A percentile compares a stretch with the other conserved stretches of the same genome.
Evolutionary conservation across 139 green algal species (phyloP).

Genomic region (Choricystis sp.): DNA sequence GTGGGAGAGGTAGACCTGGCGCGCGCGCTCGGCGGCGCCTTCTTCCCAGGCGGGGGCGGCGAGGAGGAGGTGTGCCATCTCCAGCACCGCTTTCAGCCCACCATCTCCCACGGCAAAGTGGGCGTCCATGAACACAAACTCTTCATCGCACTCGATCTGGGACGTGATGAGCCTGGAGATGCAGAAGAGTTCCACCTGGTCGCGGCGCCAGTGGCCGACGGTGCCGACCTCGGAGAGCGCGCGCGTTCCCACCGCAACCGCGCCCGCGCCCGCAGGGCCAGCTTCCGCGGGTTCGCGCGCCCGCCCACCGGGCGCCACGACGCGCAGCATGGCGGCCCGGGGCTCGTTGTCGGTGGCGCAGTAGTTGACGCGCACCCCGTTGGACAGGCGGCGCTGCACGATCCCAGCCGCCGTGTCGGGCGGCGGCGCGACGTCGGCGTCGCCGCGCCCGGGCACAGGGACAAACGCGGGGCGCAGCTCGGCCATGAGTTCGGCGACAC

Average conservation of each 20-base stretch:
- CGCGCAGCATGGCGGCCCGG: constrained; percentile 60
- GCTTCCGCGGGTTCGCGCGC: constrained; percentile 23
- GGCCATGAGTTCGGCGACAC: neutral
- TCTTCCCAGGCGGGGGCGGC: constrained; percentile 45
- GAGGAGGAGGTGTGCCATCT: constrained; percentile 42
- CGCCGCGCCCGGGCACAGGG: neutral
- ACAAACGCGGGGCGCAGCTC: neutral
- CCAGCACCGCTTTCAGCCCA: constrained; percentile 21
- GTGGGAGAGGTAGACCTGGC: constrained; percentile 61
- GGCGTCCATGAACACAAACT: constrained; percentile 90
- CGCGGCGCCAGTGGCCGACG: constrained; percentile 57
- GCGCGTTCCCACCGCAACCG: constrained; percentile 60
- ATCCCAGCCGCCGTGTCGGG: constrained; percentile 31
- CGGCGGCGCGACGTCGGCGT: neutral
- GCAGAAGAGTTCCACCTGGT: constrained; percentile 88
- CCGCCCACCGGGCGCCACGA: constrained; percentile 67
- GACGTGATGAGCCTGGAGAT: constrained; percentile 88
- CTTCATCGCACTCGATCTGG: constrained; percentile 83
- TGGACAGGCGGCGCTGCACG: constrained; percentile 69
- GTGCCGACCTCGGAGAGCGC: constrained; percentile 67
- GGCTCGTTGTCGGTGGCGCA: constrained; percentile 76
- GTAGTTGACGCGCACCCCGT: constrained; percentile 91
- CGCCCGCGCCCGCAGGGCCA: constrained; percentile 45
- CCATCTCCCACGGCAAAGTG: constrained; percentile 52
- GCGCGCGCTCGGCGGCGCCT: constrained; percentile 50